Evolutionary conservation across 106 monocot genomes (phyloP).

Genomic region (Dioscorea zingiberensis): DNA sequence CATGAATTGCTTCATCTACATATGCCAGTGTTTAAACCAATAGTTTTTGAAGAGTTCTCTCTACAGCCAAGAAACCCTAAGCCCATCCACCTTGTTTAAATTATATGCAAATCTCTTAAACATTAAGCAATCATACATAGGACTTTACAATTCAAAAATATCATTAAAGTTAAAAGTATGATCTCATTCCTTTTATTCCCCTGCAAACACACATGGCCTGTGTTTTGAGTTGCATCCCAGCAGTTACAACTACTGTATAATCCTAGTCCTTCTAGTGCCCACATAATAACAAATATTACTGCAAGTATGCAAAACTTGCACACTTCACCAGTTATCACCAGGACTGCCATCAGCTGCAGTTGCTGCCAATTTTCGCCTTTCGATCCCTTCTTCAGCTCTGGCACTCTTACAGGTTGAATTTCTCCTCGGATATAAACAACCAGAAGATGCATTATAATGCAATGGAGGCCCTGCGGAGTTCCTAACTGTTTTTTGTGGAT

Average conservation of each 20-base stretch:
- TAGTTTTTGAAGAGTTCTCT: no score
- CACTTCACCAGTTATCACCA: conserved; percentile 5
- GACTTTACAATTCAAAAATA: no score
- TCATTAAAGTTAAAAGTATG: no score
- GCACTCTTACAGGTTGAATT: conserved; percentile 41
- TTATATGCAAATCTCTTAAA: no score
- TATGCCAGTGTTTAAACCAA: no score
- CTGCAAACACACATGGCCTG: background rate
- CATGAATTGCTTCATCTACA: no score
- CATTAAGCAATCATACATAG: no score
- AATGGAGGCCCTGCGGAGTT: conserved; percentile 17
- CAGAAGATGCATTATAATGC: conserved; percentile 18
- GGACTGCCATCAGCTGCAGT: conserved; percentile 31
- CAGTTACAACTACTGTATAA: background rate
- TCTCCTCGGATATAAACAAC: conserved; percentile 46
- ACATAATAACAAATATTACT: no score
- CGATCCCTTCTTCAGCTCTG: conserved; percentile 30
- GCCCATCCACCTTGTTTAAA: no score
- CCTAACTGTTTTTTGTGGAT: conserved; percentile 26
- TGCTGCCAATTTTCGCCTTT: conserved; percentile 29
- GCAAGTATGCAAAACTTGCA: background rate
- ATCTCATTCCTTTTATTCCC: no score
- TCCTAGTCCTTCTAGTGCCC: no score
- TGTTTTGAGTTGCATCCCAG: background rate
- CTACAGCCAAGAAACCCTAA: no score